Conservation (phyloP, 257 asterid species). For the Nicotiana undulata region DNA sequence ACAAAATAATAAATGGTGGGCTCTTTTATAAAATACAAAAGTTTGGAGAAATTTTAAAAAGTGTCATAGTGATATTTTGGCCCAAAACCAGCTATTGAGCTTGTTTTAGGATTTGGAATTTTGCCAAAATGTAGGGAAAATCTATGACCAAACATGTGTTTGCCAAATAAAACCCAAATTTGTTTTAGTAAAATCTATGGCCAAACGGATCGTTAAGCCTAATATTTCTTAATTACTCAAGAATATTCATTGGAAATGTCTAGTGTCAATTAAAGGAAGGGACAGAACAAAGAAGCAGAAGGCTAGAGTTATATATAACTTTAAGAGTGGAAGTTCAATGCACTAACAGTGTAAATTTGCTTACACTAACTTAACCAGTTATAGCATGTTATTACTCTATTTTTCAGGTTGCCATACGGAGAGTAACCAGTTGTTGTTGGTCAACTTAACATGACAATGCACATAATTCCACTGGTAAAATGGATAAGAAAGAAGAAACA, state of each 20-base stretch:
- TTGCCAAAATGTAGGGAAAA: too few species aligned
- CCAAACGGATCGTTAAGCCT: too few species aligned
- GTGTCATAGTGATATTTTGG: too few species aligned
- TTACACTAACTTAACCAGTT: background rate
- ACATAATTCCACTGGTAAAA: background rate
- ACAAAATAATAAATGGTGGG: too few species aligned
- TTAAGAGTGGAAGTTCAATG: background rate
- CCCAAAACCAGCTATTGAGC: too few species aligned
- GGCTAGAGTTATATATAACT: background rate
- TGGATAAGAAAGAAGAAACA: background rate
- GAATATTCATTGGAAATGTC: background rate
- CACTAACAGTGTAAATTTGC: background rate
- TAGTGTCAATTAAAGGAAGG: background rate
- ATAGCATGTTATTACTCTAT: background rate
- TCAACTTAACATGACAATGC: background rate
- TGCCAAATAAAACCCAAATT: too few species aligned
- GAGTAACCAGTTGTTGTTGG: background rate
- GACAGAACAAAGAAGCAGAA: background rate
- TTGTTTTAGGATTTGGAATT: too few species aligned
- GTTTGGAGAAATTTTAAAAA: too few species aligned
- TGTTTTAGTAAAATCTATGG: too few species aligned
- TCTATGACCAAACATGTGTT: too few species aligned
- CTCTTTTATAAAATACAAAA: too few species aligned
- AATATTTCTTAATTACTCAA: background rate
- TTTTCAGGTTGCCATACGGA: background rate